A percentile compares a stretch with the other conserved stretches of the same genome.
Evolutionary conservation across 2,329 filamentous ascomycete species (phyloP).

Genomic region (Penicillium sp.): DNA sequence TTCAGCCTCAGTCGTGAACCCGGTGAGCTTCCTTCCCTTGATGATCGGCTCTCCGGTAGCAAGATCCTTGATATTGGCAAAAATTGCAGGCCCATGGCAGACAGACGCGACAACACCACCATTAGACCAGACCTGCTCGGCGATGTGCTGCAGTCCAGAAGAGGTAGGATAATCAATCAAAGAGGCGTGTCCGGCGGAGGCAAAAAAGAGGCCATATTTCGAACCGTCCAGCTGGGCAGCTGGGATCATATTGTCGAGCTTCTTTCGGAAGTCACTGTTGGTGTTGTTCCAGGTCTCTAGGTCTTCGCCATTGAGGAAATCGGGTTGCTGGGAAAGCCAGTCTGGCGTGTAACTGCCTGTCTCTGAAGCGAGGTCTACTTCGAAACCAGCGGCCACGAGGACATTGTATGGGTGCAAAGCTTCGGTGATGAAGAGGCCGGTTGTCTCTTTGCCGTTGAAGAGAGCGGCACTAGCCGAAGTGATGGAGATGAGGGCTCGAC

Average conservation of each 20-base stretch:
- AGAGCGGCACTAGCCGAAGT: conserved; percentile 49
- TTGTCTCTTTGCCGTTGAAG: conserved; percentile 46
- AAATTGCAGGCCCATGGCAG: conserved; percentile 47
- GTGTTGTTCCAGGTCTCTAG: conserved; percentile 45
- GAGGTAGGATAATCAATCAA: conserved; percentile 54
- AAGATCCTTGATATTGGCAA: conserved; percentile 38
- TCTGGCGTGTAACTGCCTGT: conserved; percentile 50
- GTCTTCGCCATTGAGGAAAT: conserved; percentile 49
- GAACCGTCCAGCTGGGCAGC: conserved; percentile 42
- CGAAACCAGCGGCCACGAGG: conserved; percentile 44
- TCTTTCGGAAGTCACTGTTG: conserved; percentile 47
- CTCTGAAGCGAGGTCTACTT: conserved; percentile 54
- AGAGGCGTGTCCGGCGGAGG: conserved; percentile 41
- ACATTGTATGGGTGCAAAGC: conserved; percentile 56
- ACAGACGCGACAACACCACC: conserved; percentile 51
- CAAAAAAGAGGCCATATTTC: conserved; percentile 20
- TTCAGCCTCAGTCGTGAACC: conserved; percentile 48
- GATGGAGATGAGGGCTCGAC: conserved; percentile 48
- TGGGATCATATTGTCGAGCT: conserved; percentile 50
- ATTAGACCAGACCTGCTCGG: conserved; percentile 44
- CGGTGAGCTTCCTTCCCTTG: conserved; percentile 43
- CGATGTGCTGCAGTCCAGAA: conserved; percentile 46
- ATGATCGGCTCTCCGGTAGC: conserved; percentile 42
- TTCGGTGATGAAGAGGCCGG: conserved; percentile 53
- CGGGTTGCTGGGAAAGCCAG: conserved; percentile 49